A percentile compares a stretch with the other conserved stretches of the same genome.
phyloP scores from a whole-genome alignment of 2,329 filamentous ascomycete genomes.

The Lecanosticta acicola region DNA sequence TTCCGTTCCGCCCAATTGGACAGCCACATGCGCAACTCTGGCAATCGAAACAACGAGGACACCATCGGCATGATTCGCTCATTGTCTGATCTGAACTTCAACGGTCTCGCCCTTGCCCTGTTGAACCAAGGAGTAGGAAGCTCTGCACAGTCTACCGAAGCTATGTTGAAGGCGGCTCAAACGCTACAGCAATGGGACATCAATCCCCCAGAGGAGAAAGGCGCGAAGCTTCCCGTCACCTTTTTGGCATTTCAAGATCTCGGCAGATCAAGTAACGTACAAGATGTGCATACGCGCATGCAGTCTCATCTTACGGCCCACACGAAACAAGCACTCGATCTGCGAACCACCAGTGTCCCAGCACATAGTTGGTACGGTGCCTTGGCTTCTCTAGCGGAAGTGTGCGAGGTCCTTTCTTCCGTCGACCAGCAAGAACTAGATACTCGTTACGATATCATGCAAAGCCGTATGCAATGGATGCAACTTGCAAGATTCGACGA shows the following conservation, averaged over 20 bases:
- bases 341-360: slow-evolving; percentile 3
- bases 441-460: slow-evolving; percentile 58
- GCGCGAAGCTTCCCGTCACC: slow-evolving; percentile 42
- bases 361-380: slow-evolving; percentile 38
- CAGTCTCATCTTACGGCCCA: slow-evolving; percentile 10
- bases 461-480: slow-evolving; percentile 69
- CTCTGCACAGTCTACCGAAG: slow-evolving; percentile 35
- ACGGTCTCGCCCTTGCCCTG: slow-evolving; percentile 77
- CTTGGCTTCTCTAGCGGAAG: slow-evolving; percentile 70
- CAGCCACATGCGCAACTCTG: slow-evolving; percentile 64
- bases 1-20: slow-evolving; percentile 91
- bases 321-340: slow-evolving; percentile 4
- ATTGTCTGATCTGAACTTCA: slow-evolving; percentile 72
- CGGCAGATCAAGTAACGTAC: slow-evolving; percentile 19
- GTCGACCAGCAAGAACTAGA: slow-evolving; percentile 56
- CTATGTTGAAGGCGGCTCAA: slow-evolving; percentile 41
- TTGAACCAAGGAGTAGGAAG: slow-evolving; percentile 61
- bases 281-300: slow-evolving; percentile 10
- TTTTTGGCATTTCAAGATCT: slow-evolving; percentile 80
- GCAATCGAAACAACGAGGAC: slow-evolving; percentile 54
- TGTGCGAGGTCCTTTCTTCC: slow-evolving; percentile 69
- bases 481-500: slow-evolving; percentile 59
- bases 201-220: slow-evolving; percentile 57
- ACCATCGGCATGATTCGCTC: slow-evolving; percentile 67
- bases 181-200: slow-evolving; percentile 90